Base-by-base conservation (phyloP, 208 protist species). In the Acanthamoeba castellanii region DNA sequence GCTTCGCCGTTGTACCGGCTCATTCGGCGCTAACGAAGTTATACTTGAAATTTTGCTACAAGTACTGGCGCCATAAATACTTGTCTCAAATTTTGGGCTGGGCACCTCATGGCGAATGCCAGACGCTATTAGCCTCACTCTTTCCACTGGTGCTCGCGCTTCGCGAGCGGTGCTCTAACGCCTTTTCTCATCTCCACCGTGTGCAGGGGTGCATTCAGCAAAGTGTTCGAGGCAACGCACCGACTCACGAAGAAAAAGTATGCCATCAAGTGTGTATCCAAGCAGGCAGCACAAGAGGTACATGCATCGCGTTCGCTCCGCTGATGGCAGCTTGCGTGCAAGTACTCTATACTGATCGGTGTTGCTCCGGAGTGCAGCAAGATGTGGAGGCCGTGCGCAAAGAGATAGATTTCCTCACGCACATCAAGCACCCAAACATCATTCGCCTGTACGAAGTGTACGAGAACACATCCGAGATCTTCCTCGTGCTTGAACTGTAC, bases 371-470 rank as follows among this genome's bases (percentile, higher is more conserved):
- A 25, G 32, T 57, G 25, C 87, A 68, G 57, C 25, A 92, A 55
- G 42, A 78, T n/a, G 61, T 92, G 30, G 42, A 92, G 13, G 57
- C 87, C 30, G 87, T 92, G 57, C 87, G 87, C 64, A 92, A 92
- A 20, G 87, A 92, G 20, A 92, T 92, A 50, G 87, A 92, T 55
- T 92, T 92, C 22, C 87, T 92, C 42, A 92, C 61, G 22, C 57
- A 76, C 50, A 92, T 92, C 87, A 92, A 92, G 34, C 87, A 92
- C 87, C 57, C 57, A 0, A 22, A 92, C 87, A 92, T 92, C 87
- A 92, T 92, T 3, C 87, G 87, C 25, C 59, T 92, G 30, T 92
- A 92, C 66, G 87, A 92, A 25, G 87, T 92, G 11, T 92, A 92
- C 34, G 87, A 92, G 64, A 76, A 57, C 14, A 14, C 87, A 2